Evolutionary conservation across 1,139 yeast genomes (phyloP), one percentile per base, ranked within the genome.

Genomic region (Kodamaea ohmeri): DNA sequence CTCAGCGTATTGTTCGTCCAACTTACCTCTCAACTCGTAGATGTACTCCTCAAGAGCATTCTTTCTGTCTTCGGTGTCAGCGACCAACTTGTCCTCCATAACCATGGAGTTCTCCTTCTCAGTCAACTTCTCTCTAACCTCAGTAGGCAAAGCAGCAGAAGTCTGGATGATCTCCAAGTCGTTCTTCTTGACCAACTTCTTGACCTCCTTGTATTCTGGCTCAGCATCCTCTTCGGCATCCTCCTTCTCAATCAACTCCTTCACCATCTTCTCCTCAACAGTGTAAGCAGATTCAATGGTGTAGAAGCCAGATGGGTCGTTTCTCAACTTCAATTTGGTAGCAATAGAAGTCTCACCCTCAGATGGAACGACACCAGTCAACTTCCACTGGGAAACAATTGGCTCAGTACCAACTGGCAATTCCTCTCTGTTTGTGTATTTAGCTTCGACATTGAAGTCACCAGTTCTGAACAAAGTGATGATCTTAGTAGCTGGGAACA

Each of bases 11-110:
- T 83, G 83, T 42, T 89, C 98, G 45, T 90, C 97, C 59, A 94
- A 78, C 75, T 94, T 92, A 63, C 96, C 96, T 75, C 98, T 87
- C 67, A 92, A 81, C 57, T 88, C 95, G 73, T 92, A 92, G 59
- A 94, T 92, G 78, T 92, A 92, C 75, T 92, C 98, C 76, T 92
- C 98, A 49, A 94, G 78, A 51, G 96, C 94, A 65, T 92, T 92
- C 86, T 92, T 92, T 70, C 90, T 88, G 73, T 92, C 97, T 75
- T 92, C 98, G 51, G 98, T 94, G 73, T 92, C 97, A 53, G 95
- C 95, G 51, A 92, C 97, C 55, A 92, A 81, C 74, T 89, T 92
- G 71, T 94, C 99, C 61, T 83, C 90, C 62, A 88, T 78, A 49
- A 79, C 76, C 82, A 92, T 71, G 61, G 85, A 76, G 59, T 80